phyloP scores from a whole-genome alignment of 306 rosid genomes.

The Abrus pulchellus region DNA sequence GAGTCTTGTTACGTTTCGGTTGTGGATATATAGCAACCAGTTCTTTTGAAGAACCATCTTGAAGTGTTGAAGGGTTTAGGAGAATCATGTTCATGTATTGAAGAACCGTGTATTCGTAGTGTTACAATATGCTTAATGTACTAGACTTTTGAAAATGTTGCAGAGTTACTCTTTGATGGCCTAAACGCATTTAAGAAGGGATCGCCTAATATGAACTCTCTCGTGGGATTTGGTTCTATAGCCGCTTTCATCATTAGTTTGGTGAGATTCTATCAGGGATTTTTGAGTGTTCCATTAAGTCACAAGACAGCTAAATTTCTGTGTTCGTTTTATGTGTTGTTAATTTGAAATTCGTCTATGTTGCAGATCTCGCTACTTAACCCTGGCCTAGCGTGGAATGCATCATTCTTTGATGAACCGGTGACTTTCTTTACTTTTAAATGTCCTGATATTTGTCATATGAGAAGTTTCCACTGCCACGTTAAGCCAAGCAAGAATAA shows the following conservation, averaged over 20 bases:
- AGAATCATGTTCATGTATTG: not conserved
- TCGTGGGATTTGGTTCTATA: slow-evolving; percentile 92
- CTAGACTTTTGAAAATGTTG: slow-evolving; percentile 36
- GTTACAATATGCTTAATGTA: slow-evolving; percentile 23
- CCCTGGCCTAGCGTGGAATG: slow-evolving; percentile 85
- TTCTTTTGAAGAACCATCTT: slow-evolving; percentile 35
- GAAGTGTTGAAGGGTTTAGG: not conserved
- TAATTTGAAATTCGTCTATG: slow-evolving; percentile 39
- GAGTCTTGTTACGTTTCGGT: slow-evolving; percentile 33
- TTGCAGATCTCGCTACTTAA: slow-evolving; percentile 85
- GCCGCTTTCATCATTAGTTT: slow-evolving; percentile 93
- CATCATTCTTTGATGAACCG: slow-evolving; percentile 98
- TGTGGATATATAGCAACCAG: slow-evolving; percentile 1
- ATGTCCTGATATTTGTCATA: slow-evolving; percentile 39
- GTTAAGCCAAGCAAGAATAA: slow-evolving; percentile 39
- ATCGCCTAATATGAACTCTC: slow-evolving; percentile 97
- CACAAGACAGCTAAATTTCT: slow-evolving; percentile 40
- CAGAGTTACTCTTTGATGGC: slow-evolving; percentile 95
- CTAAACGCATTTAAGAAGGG: slow-evolving; percentile 83
- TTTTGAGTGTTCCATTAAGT: slow-evolving; percentile 47
- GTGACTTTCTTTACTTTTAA: slow-evolving; percentile 77
- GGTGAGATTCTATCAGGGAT: slow-evolving; percentile 63
- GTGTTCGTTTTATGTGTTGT: slow-evolving; percentile 36
- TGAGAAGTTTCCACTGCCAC: slow-evolving; percentile 18
- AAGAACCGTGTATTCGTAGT: not conserved